phyloP scores from a whole-genome alignment of 1,284 basidiomycete species.

The Sanghuangporus sanghuang region DNA sequence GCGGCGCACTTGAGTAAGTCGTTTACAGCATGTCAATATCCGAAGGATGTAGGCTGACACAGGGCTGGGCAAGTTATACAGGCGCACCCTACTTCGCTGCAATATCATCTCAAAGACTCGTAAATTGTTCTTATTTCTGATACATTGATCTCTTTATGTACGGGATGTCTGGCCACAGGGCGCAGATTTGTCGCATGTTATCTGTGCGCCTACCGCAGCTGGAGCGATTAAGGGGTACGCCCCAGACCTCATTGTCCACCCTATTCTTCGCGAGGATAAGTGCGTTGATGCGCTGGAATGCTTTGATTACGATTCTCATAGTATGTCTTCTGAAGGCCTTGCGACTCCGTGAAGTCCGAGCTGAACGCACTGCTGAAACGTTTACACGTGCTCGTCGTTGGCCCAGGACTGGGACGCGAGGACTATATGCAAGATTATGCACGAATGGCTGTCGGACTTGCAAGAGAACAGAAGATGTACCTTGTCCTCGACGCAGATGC shows the following conservation, averaged over 20 bases:
- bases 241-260: conserved; percentile 95
- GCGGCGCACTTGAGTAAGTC: conserved; percentile 84
- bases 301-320: conserved; percentile 1
- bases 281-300: conserved; percentile 26
- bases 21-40: background rate
- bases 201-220: conserved; percentile 89
- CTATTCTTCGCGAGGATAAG: conserved; percentile 67
- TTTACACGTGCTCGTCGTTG: conserved; percentile 88
- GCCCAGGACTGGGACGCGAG: conserved; percentile 89
- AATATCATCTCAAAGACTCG: conserved; percentile 81
- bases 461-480: conserved; percentile 56
- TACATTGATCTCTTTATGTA: background rate
- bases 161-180: conserved; percentile 45
- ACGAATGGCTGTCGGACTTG: conserved; percentile 46
- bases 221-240: conserved; percentile 94
- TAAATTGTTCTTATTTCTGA: conserved; percentile 30
- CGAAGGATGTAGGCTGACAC: background rate
- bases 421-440: conserved; percentile 84
- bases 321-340: conserved; percentile 30
- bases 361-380: conserved; percentile 74
- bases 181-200: conserved; percentile 93
- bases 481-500: conserved; percentile 94
- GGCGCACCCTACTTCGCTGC: conserved; percentile 95
- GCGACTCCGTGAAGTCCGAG: conserved; percentile 47
- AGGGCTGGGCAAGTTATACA: conserved; percentile 59